These are phyloP conservation scores for Talaromyces piceae DNA, from an alignment of 2,329 filamentous ascomycete species.

Conservation along the genomic window DNA sequence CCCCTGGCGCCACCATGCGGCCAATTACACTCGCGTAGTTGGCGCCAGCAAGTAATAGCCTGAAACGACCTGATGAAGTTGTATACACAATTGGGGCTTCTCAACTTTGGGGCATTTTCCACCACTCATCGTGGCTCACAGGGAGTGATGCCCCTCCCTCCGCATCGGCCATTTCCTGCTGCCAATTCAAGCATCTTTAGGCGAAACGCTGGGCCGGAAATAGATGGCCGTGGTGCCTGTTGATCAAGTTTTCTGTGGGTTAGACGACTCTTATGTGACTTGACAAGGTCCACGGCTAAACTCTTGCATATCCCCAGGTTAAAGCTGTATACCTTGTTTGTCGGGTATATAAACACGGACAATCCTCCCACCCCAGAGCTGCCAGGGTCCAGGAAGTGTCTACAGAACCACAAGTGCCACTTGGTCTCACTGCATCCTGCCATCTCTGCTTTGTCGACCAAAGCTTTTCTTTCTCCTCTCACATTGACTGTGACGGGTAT, in stretches of 20 bases:
- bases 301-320: not conserved
- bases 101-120: not conserved
- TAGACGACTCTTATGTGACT: not conserved
- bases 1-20: not conserved
- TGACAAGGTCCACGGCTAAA: conserved; percentile 1
- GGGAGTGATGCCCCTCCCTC: not conserved
- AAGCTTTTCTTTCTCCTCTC: not conserved
- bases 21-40: not conserved
- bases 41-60: not conserved
- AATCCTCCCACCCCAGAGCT: not conserved
- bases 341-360: not conserved
- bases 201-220: not conserved
- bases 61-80: not conserved
- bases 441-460: conserved; percentile 1
- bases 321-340: not conserved
- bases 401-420: not conserved
- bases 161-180: not conserved
- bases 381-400: not conserved
- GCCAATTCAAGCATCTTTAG: not conserved
- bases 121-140: not conserved
- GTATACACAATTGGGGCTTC: not conserved
- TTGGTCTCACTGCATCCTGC: not conserved
- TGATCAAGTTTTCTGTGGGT: not conserved
- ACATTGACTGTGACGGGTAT: not conserved
- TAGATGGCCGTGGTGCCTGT: not conserved